Conservation (phyloP, 768 basidiomycete genomes). For the Boletus rubropictus region DNA sequence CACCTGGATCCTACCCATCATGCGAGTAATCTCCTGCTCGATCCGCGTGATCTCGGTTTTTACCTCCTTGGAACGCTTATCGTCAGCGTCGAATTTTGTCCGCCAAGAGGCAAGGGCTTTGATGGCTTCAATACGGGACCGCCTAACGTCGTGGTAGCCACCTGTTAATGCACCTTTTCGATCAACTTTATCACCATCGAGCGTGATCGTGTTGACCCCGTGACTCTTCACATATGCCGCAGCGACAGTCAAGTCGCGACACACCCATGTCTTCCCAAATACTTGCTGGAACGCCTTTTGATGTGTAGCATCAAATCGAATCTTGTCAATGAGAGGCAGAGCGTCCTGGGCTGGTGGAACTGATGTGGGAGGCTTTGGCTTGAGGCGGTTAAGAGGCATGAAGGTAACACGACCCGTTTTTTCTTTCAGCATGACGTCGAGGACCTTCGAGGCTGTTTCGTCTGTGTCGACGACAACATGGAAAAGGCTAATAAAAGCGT, state of each 20-base stretch:
- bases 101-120: constrained; percentile 73
- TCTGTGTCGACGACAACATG: constrained; percentile 98
- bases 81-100: constrained; percentile 60
- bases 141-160: constrained; percentile 88
- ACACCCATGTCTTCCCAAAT: constrained; percentile 96
- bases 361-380: constrained; percentile 56
- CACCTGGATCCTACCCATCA: constrained; percentile 69
- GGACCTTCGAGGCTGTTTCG: constrained; percentile 83
- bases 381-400: constrained; percentile 95
- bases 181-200: constrained; percentile 97
- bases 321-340: constrained; percentile 76
- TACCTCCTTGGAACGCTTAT: constrained; percentile 62
- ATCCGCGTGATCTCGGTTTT: constrained; percentile 60
- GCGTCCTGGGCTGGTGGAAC: constrained; percentile 68
- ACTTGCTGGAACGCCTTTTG: constrained; percentile 92
- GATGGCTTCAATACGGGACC: constrained; percentile 86
- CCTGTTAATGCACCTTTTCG: constrained; percentile 94
- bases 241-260: constrained; percentile 85
- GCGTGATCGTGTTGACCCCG: constrained; percentile 92
- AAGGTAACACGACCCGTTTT: constrained; percentile 94
- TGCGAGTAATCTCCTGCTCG: constrained; percentile 82
- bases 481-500: constrained; percentile 53
- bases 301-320: constrained; percentile 65
- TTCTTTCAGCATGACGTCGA: constrained; percentile 90
- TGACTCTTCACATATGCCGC: constrained; percentile 94